Percentiles rank a stretch among this genome's conserved stretches.
These are phyloP conservation scores for Collybia sp. DNA, from an alignment of 768 basidiomycete genomes.

Conservation along the genomic window DNA sequence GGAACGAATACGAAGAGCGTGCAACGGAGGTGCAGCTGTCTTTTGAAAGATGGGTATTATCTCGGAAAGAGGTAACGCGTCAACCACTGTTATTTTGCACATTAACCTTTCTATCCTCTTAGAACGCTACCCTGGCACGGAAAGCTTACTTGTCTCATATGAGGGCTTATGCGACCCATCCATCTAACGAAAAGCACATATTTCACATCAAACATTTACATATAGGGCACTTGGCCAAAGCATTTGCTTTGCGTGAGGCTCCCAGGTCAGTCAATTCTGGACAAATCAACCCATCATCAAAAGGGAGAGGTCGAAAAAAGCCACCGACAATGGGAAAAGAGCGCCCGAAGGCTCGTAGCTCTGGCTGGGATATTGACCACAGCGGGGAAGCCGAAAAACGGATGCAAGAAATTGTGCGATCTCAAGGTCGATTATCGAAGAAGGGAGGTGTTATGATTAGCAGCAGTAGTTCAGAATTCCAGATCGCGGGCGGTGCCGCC, in stretches of 20 bases:
- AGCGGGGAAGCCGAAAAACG: conserved; percentile 65
- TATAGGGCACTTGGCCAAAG: conserved; percentile 90
- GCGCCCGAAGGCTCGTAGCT: conserved; percentile 10
- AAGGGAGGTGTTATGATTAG: conserved; percentile 73
- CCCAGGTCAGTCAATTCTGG: conserved; percentile 42
- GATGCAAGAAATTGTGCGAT: conserved; percentile 83
- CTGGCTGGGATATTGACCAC: conserved; percentile 36
- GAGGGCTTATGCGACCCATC: conserved; percentile 96
- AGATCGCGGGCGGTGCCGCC: conserved; percentile 61
- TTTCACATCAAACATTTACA: conserved; percentile 96
- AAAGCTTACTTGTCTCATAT: conserved; percentile 90
- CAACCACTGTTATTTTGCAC: conserved; percentile 4
- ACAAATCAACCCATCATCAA: conserved; percentile 12
- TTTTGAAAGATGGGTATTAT: conserved; percentile 91
- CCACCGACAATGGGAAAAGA: conserved; percentile 8
- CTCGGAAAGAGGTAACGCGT: conserved; percentile 57
- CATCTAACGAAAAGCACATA: conserved; percentile 90
- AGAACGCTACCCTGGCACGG: conserved; percentile 79
- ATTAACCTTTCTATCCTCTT: conserved; percentile 1
- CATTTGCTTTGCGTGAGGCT: conserved; percentile 86
- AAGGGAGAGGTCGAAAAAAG: conserved; percentile 15
- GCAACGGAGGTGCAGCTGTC: conserved; percentile 95
- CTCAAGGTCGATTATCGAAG: conserved; percentile 77
- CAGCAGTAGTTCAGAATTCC: conserved; percentile 70
- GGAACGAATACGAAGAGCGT: conserved; percentile 75